Evolutionary conservation across 495 filamentous ascomycete genomes (phyloP), one percentile per base, ranked within the genome.

Genomic region (Cenococcum geophilum): DNA sequence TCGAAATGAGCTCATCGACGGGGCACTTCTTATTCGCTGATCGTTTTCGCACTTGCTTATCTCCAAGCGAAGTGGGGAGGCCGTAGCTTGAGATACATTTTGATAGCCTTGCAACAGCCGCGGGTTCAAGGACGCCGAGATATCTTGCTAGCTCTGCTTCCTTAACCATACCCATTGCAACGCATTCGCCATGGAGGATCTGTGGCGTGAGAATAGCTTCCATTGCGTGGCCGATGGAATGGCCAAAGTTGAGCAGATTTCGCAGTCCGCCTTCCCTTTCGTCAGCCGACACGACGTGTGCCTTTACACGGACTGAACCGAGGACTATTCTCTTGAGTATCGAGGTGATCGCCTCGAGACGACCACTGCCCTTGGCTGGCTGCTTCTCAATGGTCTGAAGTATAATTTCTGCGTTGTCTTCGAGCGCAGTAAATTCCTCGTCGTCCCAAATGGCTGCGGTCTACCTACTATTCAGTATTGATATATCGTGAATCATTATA

Each of bases 141-240:
- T 93, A 88, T 42, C 95, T 83, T 52, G 95, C 89, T 47, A 98
- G 79, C 70, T 96, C 91, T 23, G 95, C 93, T 72, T 98, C 93
- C 73, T 92, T 95, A 27, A 97, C 89, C 93, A 97, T 97, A 27
- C 93, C 93, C 63, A 97, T 93, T 40, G 95, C 89, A 23, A 98
- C 93, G 67, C 86, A 89, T 72, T 98, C 93, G 34, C 93, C 93
- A 69, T 98, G 93, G 14, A 98, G 81, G 42, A 97, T 86, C 71
- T 98, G 91, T 16, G 93, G 93, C 2, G 95, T 95, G 23, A 97
- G 81, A 53, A 98, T 90, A 1, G 95, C 93, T 74, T 98, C 93
- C 68, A 89, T 89, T 43, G 95, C 93, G 76, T 98, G 93, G 40
- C 93, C 93, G 68, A 98, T 98, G 8, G 95, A 97, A 73, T 98